A percentile compares a stretch with the other conserved stretches of the same genome.
Conservation (phyloP, 2,329 filamentous ascomycete species). For the Emericellopsis atlantica region DNA sequence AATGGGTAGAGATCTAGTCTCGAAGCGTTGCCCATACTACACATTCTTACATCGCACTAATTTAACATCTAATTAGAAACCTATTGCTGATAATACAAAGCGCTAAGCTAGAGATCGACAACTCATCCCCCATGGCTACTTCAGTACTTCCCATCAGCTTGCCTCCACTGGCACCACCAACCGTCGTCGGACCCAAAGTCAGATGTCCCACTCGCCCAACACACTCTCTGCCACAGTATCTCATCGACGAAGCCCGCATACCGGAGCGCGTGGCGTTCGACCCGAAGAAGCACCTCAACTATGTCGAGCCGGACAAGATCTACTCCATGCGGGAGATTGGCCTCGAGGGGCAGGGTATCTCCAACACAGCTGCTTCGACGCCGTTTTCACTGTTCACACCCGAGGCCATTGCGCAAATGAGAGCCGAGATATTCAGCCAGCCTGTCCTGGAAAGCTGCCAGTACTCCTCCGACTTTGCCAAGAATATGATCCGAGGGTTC, state of each 20-base stretch:
- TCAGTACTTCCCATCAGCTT: not conserved
- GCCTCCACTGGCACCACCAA: conserved; percentile 2
- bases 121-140: not conserved
- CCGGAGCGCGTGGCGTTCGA: conserved; percentile 26
- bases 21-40: not conserved
- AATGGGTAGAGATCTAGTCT: not conserved
- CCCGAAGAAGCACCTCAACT: conserved; percentile 40
- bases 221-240: conserved; percentile 11
- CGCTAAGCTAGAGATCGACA: not conserved
- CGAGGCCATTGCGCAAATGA: conserved; percentile 49
- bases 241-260: conserved; percentile 11
- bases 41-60: not conserved
- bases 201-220: conserved; percentile 7
- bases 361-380: conserved; percentile 49
- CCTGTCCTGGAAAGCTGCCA: conserved; percentile 42
- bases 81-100: not conserved
- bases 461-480: conserved; percentile 29
- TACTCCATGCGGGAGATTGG: conserved; percentile 48
- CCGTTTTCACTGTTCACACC: conserved; percentile 51
- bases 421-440: conserved; percentile 45
- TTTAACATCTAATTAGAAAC: not conserved
- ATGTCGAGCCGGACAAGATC: conserved; percentile 33
- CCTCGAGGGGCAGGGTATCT: conserved; percentile 43
- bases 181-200: conserved; percentile 15
- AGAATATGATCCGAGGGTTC: conserved; percentile 42